These are phyloP conservation scores for Gossypium longicalyx DNA, from an alignment of 345 rosid species.

Conservation along the genomic window DNA sequence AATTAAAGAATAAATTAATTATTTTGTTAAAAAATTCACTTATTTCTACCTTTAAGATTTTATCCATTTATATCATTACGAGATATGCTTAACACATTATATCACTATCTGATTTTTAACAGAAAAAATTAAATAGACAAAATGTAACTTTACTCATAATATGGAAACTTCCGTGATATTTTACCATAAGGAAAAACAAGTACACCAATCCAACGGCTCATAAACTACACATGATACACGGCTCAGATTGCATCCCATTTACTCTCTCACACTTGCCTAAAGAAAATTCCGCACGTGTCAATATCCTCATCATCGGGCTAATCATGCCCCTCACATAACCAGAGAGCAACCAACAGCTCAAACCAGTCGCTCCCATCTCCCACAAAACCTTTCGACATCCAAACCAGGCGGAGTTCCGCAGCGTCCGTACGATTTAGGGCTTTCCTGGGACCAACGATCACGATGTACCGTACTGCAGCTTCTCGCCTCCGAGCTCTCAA, in stretches of 20 bases:
- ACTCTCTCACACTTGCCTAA: background rate
- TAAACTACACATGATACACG: background rate
- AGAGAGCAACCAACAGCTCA: background rate
- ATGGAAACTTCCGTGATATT: no score
- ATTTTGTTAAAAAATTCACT: no score
- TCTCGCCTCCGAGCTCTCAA: conserved; percentile 38
- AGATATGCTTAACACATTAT: no score
- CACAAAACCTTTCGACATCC: background rate
- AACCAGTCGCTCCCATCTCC: background rate
- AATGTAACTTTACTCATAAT: accelerated
- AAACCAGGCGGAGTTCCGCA: background rate
- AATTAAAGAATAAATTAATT: no score
- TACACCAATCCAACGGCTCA: background rate
- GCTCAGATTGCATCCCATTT: background rate
- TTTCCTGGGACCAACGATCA: conserved; percentile 20
- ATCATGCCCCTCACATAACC: background rate
- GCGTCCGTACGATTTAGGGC: conserved; percentile 14
- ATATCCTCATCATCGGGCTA: background rate
- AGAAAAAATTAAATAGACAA: no score
- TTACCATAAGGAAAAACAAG: background rate
- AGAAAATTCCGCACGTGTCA: background rate
- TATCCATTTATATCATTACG: no score
- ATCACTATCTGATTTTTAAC: no score
- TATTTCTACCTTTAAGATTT: no score
- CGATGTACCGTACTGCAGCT: conserved; percentile 53